Base-by-base conservation (phyloP, 2,329 filamentous ascomycete species). In the Cephalotrichum gorgonifer region DNA sequence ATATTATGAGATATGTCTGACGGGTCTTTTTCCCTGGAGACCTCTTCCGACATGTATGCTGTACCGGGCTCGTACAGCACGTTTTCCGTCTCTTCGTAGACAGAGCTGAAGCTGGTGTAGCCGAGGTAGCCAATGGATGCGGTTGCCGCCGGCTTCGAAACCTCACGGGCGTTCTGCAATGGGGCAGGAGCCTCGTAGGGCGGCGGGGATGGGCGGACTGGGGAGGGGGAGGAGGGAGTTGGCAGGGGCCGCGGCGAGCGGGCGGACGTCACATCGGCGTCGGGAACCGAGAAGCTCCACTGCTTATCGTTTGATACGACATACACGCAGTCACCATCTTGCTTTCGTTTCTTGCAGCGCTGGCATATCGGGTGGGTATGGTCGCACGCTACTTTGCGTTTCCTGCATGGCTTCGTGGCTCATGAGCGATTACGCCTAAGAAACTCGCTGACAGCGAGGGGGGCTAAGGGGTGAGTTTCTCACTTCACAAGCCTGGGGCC, bases 361-460 rank as follows among this genome's bases (percentile, higher is more conserved):
- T 58, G 57, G 52, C 68, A 72, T 15, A 63, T 52, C 0, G 69
- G 69, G n/a, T 64, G 62, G 0, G 52, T 53, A 48, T 71, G 67
- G 50, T 72, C 68, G 55, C 69, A 72, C 6, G 69, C 67, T 6
- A 71, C 63, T 51, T 71, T 71, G 15, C 68, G 64, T 48, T 60
- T 62, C 11, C 65, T 62, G 48, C 68, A 71, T 23, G 66, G 65
- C 56, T 70, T 61, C n/a, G n/a, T n/a, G n/a, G n/a, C n/a, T n/a
- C n/a, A n/a, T n/a, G n/a, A n/a, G n/a, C n/a, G n/a, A n/a, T n/a
- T n/a, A n/a, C n/a, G n/a, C n/a, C n/a, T n/a, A n/a, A n/a, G n/a
- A n/a, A n/a, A n/a, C n/a, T n/a, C n/a, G n/a, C n/a, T n/a, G n/a
- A n/a, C n/a, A n/a, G n/a, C n/a, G n/a, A n/a, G n/a, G n/a, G n/a